Evolutionary conservation across 2,329 filamentous ascomycete genomes (phyloP).

Genomic region (Arthrobotrys conoides): DNA sequence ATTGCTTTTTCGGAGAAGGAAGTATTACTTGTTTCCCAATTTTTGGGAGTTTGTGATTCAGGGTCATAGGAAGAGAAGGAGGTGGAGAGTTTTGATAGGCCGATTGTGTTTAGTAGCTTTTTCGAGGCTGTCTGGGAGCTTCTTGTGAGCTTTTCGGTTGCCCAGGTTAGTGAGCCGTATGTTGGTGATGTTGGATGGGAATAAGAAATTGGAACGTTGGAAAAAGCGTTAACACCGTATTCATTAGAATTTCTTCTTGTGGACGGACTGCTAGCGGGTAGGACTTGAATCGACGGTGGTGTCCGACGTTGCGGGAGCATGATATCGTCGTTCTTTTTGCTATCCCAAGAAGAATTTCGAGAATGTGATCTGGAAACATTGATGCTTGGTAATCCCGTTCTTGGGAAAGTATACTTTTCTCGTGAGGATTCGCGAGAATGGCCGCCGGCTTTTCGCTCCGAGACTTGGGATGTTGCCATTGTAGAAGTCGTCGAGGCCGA

Average conservation of each 20-base stretch:
- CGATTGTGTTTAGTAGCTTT: slow-evolving; percentile 44
- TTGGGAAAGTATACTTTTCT: slow-evolving; percentile 38
- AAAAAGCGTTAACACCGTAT: slow-evolving; percentile 37
- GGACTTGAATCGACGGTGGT: slow-evolving; percentile 49
- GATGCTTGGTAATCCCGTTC: slow-evolving; percentile 9
- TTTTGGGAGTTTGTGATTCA: slow-evolving; percentile 26
- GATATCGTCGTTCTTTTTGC: slow-evolving; percentile 59
- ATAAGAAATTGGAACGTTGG: slow-evolving; percentile 42
- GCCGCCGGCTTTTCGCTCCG: slow-evolving; percentile 37
- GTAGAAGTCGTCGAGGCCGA: slow-evolving; percentile 54
- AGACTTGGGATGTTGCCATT: slow-evolving; percentile 51
- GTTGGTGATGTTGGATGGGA: slow-evolving; percentile 52
- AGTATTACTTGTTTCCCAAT: slow-evolving; percentile 26
- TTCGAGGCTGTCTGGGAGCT: slow-evolving; percentile 45
- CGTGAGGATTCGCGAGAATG: slow-evolving; percentile 55
- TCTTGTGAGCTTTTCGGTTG: slow-evolving; percentile 45
- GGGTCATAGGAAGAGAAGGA: slow-evolving; percentile 43
- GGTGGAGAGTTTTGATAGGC: slow-evolving; percentile 47
- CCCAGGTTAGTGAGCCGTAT: slow-evolving; percentile 44
- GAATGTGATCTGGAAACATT: slow-evolving; percentile 43
- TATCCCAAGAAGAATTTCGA: slow-evolving; percentile 55
- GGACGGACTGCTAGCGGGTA: slow-evolving; percentile 49
- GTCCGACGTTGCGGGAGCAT: slow-evolving; percentile 43
- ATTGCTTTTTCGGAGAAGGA: slow-evolving; percentile 55
- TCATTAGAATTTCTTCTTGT: slow-evolving; percentile 57